A percentile compares a stretch with the other conserved stretches of the same genome.
phyloP scores from a whole-genome alignment of 495 filamentous ascomycete genomes.

The Neurospora sp. region DNA sequence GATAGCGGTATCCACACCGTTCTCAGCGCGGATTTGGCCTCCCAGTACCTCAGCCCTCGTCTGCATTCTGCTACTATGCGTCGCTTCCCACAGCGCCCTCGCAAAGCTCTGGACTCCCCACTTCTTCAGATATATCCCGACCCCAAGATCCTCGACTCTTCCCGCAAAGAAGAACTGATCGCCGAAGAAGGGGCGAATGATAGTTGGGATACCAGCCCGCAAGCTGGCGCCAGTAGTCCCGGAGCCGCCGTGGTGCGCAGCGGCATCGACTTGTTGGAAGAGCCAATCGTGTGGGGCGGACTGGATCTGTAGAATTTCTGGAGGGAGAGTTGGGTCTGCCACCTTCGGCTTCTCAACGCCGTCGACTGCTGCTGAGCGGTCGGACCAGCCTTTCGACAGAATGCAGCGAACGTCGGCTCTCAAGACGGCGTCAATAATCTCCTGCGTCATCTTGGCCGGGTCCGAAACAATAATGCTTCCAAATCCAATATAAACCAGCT shows the following conservation, averaged over 20 bases:
- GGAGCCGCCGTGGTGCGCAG: conserved; percentile 87
- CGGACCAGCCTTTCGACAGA: conserved; percentile 98
- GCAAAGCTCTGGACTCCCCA: conserved; percentile 75
- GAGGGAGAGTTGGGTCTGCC: conserved; percentile 60
- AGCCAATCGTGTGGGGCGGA: conserved; percentile 95
- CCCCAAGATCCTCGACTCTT: conserved; percentile 83
- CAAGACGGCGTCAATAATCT: conserved; percentile 78
- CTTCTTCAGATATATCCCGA: conserved; percentile 82
- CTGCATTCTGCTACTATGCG: conserved; percentile 81
- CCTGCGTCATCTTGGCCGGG: conserved; percentile 73
- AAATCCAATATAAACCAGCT: conserved; percentile 94
- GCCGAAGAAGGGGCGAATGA: conserved; percentile 94
- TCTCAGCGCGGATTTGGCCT: conserved; percentile 80
- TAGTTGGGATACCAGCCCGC: conserved; percentile 83
- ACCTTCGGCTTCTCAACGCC: conserved; percentile 21
- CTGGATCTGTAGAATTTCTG: conserved; percentile 77
- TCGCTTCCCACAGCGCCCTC: conserved; percentile 84
- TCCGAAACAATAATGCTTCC: conserved; percentile 94
- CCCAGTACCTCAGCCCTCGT: conserved; percentile 72
- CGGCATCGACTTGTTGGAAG: conserved; percentile 88
- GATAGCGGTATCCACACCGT: conserved; percentile 80
- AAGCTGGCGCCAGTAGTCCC: conserved; percentile 94
- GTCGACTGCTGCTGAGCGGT: conserved; percentile 42
- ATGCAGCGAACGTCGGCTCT: conserved; percentile 95
- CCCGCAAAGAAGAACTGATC: conserved; percentile 95